phyloP scores from a whole-genome alignment of 345 rosid genomes.

The Angophora floribunda region DNA sequence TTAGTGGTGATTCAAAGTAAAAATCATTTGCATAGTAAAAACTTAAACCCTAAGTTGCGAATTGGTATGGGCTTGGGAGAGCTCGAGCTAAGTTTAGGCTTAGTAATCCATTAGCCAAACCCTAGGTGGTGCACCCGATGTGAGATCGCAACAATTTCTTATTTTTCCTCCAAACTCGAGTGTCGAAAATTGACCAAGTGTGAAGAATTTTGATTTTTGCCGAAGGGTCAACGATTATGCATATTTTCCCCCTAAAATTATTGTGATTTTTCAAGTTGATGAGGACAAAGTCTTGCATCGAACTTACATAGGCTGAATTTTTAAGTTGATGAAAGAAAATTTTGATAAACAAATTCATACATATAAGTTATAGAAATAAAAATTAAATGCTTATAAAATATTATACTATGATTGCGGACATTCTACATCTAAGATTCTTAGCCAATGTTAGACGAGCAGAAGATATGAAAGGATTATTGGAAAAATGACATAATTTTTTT shows the following conservation, averaged over 20 bases:
- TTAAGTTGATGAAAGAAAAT: neutral
- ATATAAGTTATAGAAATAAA: neutral
- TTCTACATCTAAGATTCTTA: neutral
- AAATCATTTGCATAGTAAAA: too few relatives aligned
- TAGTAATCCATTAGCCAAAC: too few relatives aligned
- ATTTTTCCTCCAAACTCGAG: too few relatives aligned
- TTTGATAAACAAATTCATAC: neutral
- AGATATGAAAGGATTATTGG: neutral
- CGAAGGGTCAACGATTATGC: neutral
- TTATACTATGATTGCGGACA: neutral
- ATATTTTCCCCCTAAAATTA: neutral
- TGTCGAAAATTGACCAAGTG: too few relatives aligned
- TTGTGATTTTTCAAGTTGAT: neutral
- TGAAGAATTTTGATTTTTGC: too few relatives aligned
- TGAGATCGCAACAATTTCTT: too few relatives aligned
- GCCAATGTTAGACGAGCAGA: neutral
- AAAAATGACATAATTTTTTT: neutral
- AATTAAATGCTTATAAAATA: neutral
- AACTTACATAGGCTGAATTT: neutral
- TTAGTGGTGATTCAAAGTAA: too few relatives aligned
- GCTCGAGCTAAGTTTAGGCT: too few relatives aligned
- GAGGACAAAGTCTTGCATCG: neutral
- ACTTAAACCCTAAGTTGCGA: too few relatives aligned
- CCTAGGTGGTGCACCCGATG: too few relatives aligned
- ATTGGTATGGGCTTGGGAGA: too few relatives aligned